A percentile compares a stretch with the other conserved stretches of the same genome.
phyloP scores from a whole-genome alignment of 2,329 filamentous ascomycete species.

The Aquanectria penicillioides region DNA sequence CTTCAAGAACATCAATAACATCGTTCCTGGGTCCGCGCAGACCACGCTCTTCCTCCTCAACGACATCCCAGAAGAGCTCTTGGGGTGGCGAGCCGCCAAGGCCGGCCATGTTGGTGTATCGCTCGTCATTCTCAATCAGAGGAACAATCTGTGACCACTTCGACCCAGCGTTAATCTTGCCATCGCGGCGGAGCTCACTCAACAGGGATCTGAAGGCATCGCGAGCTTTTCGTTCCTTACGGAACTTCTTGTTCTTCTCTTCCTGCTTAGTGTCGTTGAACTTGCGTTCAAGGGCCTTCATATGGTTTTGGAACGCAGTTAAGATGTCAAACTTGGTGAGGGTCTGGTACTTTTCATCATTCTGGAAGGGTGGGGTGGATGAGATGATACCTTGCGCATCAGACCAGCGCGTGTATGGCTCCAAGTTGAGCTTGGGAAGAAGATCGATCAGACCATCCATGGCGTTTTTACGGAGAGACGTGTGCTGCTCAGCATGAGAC shows the following conservation, averaged over 20 bases:
- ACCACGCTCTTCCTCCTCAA: slow-evolving; percentile 93
- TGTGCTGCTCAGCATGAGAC: slow-evolving; percentile 79
- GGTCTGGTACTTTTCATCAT: slow-evolving; percentile 84
- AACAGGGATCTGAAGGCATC: slow-evolving; percentile 83
- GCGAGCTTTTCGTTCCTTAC: slow-evolving; percentile 86
- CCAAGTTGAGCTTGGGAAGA: slow-evolving; percentile 81
- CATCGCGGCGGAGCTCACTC: slow-evolving; percentile 75
- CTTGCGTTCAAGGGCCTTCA: slow-evolving; percentile 88
- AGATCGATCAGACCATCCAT: slow-evolving; percentile 85
- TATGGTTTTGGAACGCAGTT: slow-evolving; percentile 92
- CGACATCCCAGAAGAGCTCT: slow-evolving; percentile 94
- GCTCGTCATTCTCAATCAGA: slow-evolving; percentile 79
- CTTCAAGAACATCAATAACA: slow-evolving; percentile 88
- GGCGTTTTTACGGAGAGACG: slow-evolving; percentile 77
- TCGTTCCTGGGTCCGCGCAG: slow-evolving; percentile 83
- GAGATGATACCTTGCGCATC: slow-evolving; percentile 87
- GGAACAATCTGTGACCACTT: slow-evolving; percentile 89
- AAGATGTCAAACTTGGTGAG: slow-evolving; percentile 91
- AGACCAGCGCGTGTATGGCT: slow-evolving; percentile 94
- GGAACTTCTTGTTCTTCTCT: slow-evolving; percentile 82
- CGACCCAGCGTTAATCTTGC: slow-evolving; percentile 87
- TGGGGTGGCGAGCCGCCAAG: slow-evolving; percentile 86
- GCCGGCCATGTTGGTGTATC: slow-evolving; percentile 85
- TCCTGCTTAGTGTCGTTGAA: slow-evolving; percentile 93
- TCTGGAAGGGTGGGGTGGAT: slow-evolving; percentile 79